Conservation (phyloP, 2,329 filamentous ascomycete species). For the Colletotrichum tropicale region DNA sequence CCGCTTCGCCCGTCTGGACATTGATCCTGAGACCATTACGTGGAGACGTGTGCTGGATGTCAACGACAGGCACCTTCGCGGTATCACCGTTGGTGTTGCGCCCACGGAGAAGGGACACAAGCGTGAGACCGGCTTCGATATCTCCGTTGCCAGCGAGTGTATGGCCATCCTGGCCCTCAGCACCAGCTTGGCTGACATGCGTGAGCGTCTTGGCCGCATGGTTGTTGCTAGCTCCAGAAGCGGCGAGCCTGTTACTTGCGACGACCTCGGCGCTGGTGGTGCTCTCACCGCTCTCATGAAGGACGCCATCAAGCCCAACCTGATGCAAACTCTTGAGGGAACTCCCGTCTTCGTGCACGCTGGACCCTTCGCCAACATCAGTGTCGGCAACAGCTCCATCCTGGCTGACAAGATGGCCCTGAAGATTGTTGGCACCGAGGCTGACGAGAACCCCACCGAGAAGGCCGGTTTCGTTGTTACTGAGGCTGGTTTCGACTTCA, state of each 20-base stretch:
- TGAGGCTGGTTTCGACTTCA: conserved; percentile 98
- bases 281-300: conserved; percentile 95
- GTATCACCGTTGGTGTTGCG: conserved; percentile 86
- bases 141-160: conserved; percentile 95
- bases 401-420: conserved; percentile 94
- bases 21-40: conserved; percentile 95
- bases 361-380: conserved; percentile 97
- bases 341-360: conserved; percentile 98
- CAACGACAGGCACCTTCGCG: conserved; percentile 92
- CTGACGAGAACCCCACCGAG: conserved; percentile 80
- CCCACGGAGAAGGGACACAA: conserved; percentile 89
- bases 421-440: conserved; percentile 93
- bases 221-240: conserved; percentile 86
- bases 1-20: conserved; percentile 91
- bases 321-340: conserved; percentile 98
- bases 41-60: conserved; percentile 97
- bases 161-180: conserved; percentile 98
- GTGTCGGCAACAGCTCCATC: conserved; percentile 94
- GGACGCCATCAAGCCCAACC: conserved; percentile 97
- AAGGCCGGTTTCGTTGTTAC: conserved; percentile 95
- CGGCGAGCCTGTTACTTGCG: conserved; percentile 93
- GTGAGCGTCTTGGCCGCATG: conserved; percentile 93
- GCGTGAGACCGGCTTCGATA: conserved; percentile 93
- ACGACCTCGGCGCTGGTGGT: conserved; percentile 92
- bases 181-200: conserved; percentile 85